Percentiles rank a stretch among this genome's conserved stretches.
Conservation (phyloP, 1,139 yeast species). For the Spencermartinsiella ligniputridi region DNA sequence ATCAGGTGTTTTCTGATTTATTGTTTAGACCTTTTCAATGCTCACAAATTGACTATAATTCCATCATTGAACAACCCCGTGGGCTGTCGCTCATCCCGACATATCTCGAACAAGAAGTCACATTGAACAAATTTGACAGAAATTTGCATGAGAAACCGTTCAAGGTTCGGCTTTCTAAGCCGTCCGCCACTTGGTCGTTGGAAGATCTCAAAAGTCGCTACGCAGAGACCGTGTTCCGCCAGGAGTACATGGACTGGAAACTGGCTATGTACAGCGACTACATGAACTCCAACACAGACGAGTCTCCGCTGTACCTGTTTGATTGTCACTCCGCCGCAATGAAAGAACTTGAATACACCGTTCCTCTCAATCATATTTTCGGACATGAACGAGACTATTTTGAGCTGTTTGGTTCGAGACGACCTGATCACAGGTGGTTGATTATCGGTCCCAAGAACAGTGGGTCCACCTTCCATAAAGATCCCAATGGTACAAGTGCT, state of each 20-base stretch:
- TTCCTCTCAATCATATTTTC: slow-evolving; percentile 48
- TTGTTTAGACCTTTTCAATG: slow-evolving; percentile 78
- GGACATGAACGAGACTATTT: slow-evolving; percentile 32
- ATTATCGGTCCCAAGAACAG: slow-evolving; percentile 77
- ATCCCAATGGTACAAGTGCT: slow-evolving; percentile 85
- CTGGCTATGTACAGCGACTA: slow-evolving; percentile 59
- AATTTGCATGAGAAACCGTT: slow-evolving; percentile 59
- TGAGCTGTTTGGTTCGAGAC: slow-evolving; percentile 39
- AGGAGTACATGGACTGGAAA: slow-evolving; percentile 83
- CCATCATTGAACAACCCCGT: slow-evolving; percentile 45
- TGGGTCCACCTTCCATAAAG: slow-evolving; percentile 90
- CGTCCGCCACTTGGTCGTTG: slow-evolving; percentile 57
- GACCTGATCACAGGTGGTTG: slow-evolving; percentile 91
- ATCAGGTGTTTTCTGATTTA: slow-evolving; percentile 48
- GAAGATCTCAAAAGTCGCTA: slow-evolving; percentile 47
- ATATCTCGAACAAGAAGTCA: slow-evolving; percentile 33
- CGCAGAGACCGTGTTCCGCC: slow-evolving; percentile 63
- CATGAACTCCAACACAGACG: slow-evolving; percentile 60
- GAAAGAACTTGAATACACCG: slow-evolving; percentile 41
- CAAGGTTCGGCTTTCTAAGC: slow-evolving; percentile 43
- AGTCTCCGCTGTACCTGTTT: slow-evolving; percentile 77
- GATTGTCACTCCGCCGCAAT: slow-evolving; percentile 51
- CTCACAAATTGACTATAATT: slow-evolving; percentile 57
- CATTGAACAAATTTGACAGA: slow-evolving; percentile 43
- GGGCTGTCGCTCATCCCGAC: slow-evolving; percentile 32